phyloP scores from a whole-genome alignment of 2,329 filamentous ascomycete genomes.

The Cladosporium austrohemisphaericum region DNA sequence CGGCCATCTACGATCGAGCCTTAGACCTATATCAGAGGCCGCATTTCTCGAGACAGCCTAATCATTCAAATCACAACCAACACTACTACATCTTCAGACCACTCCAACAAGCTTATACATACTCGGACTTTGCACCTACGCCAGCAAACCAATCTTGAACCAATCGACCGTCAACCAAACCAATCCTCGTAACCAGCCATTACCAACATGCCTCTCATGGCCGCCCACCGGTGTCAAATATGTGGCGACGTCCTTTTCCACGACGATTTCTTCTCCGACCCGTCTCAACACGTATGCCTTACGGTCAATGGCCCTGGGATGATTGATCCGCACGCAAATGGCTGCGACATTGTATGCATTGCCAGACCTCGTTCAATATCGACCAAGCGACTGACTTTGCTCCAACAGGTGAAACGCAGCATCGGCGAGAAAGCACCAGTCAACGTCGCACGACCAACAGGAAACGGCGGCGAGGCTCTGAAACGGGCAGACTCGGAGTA shows the following conservation, averaged over 20 bases:
- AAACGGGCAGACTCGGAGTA: constrained; percentile 5
- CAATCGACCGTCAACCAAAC: background rate
- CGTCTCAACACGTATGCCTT: constrained; percentile 6
- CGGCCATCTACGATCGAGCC: too few species aligned
- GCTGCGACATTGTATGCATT: background rate
- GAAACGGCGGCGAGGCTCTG: background rate
- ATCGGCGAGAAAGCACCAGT: background rate
- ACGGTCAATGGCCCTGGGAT: constrained; percentile 9
- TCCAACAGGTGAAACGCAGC: background rate
- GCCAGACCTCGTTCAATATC: background rate
- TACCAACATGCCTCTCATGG: constrained; percentile 1
- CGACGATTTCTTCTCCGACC: constrained; percentile 24
- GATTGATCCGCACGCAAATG: constrained; percentile 5
- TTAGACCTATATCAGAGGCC: too few species aligned
- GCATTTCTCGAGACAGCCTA: too few species aligned
- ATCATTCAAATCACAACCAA: too few species aligned
- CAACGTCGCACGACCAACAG: background rate
- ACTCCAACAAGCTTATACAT: too few species aligned
- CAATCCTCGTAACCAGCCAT: background rate
- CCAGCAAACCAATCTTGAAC: background rate
- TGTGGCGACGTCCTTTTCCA: constrained; percentile 21
- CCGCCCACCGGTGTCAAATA: constrained; percentile 20
- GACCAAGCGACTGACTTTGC: background rate
- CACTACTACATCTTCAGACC: too few species aligned
- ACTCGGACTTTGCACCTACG: too few species aligned